phyloP scores from a whole-genome alignment of 148 eudicot genomes.

The Vaccinium vitisidaea region DNA sequence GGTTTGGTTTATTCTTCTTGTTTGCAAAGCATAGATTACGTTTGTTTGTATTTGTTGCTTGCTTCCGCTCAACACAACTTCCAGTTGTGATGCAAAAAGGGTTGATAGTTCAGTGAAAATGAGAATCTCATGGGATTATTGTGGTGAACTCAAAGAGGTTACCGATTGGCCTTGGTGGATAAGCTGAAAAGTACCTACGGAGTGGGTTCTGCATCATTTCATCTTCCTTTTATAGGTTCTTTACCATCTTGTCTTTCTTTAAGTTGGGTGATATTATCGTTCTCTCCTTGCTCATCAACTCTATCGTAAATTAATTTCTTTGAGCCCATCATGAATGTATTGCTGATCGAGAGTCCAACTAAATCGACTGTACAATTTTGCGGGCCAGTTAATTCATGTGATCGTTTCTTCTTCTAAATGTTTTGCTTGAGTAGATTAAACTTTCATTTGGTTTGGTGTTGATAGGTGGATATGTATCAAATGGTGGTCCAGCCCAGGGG shows the following conservation, averaged over 20 bases:
- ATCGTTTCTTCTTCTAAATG: background rate
- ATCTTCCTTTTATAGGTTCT: background rate
- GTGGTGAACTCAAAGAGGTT: background rate
- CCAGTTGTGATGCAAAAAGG: background rate
- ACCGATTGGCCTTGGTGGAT: background rate
- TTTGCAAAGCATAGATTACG: too few species aligned
- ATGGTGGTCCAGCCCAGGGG: conserved; percentile 59
- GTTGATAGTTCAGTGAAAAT: background rate
- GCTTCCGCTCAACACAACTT: background rate
- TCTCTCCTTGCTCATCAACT: background rate
- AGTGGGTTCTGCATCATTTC: background rate
- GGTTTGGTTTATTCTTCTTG: too few species aligned
- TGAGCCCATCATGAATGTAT: background rate
- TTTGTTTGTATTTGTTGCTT: too few species aligned
- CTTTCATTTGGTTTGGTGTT: conserved; percentile 19
- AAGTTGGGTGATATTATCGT: background rate
- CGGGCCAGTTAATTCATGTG: background rate
- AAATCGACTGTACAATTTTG: background rate
- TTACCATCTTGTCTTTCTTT: background rate
- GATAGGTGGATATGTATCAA: conserved; percentile 70
- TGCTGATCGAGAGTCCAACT: background rate
- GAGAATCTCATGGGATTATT: background rate
- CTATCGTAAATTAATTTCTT: background rate
- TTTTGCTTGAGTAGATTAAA: background rate
- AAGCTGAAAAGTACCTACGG: background rate